Conservation (phyloP, 768 basidiomycete genomes). For the Leccinum sublutescens region DNA sequence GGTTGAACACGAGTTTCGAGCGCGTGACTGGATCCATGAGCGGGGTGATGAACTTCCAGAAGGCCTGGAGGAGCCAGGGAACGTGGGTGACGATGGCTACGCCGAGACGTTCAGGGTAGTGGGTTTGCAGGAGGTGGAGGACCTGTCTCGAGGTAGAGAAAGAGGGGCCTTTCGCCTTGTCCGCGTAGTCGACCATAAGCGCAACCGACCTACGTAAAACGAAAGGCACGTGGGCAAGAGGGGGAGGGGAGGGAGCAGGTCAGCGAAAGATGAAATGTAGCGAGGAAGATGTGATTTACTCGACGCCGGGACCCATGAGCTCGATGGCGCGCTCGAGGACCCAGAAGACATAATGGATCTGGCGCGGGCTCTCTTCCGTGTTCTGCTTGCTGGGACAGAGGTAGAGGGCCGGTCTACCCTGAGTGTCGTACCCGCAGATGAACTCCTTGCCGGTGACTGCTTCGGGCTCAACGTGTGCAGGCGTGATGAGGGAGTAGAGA, state of each 20-base stretch:
- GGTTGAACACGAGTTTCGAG: slow-evolving; percentile 74
- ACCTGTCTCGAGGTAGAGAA: slow-evolving; percentile 39
- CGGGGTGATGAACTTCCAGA: slow-evolving; percentile 76
- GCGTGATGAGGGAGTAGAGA: slow-evolving; percentile 58
- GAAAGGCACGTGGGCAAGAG: neutral
- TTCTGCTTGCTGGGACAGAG: slow-evolving; percentile 74
- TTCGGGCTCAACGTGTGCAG: slow-evolving; percentile 71
- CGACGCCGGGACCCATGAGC: slow-evolving; percentile 80
- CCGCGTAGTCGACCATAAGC: slow-evolving; percentile 76
- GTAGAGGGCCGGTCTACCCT: slow-evolving; percentile 68
- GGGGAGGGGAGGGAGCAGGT: neutral
- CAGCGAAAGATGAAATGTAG: neutral
- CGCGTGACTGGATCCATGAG: slow-evolving; percentile 84
- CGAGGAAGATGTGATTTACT: slow-evolving; percentile 44
- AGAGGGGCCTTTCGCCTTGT: slow-evolving; percentile 60
- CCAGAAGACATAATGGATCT: slow-evolving; percentile 76
- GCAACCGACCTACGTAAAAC: slow-evolving; percentile 50
- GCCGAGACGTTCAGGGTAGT: slow-evolving; percentile 87
- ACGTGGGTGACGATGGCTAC: slow-evolving; percentile 71
- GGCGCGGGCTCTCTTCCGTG: slow-evolving; percentile 65
- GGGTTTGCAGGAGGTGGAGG: slow-evolving; percentile 69
- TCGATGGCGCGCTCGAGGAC: slow-evolving; percentile 75
- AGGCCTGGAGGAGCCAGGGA: slow-evolving; percentile 73
- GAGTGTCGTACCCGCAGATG: slow-evolving; percentile 70
- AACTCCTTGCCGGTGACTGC: slow-evolving; percentile 82